phyloP scores from a whole-genome alignment of 176 grass and related monocot genomes.

The Coix lacrymajobi region DNA sequence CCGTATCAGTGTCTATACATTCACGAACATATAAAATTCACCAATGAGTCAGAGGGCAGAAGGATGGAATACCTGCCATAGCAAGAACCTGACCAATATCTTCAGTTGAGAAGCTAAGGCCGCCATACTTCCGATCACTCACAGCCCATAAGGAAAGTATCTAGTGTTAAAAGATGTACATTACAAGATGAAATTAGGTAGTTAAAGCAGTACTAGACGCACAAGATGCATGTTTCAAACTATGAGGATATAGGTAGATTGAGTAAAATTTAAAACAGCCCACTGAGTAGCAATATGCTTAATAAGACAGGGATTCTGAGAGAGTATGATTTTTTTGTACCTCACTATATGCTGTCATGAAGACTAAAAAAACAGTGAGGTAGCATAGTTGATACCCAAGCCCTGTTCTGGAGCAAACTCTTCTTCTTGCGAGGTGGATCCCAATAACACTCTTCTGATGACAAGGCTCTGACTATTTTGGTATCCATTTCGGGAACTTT shows the following conservation, averaged over 20 bases:
- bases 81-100: slow-evolving; percentile 66
- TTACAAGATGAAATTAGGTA: neutral
- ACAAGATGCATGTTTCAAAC: neutral
- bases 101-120: slow-evolving; percentile 59
- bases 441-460: slow-evolving; percentile 8
- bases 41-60: neutral
- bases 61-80: slow-evolving; percentile 46
- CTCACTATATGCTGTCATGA: slow-evolving; percentile 82
- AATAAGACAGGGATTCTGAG: neutral
- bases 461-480: slow-evolving; percentile 14
- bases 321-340: slow-evolving; percentile 1
- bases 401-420: slow-evolving; percentile 62
- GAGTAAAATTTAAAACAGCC: neutral
- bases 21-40: slow-evolving; percentile 1
- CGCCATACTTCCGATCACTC: slow-evolving; percentile 58
- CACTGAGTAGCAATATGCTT: neutral
- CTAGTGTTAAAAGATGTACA: slow-evolving; percentile 22
- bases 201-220: neutral
- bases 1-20: neutral
- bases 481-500: slow-evolving; percentile 12
- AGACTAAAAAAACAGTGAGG: slow-evolving; percentile 63
- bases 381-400: slow-evolving; percentile 66
- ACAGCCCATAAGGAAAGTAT: slow-evolving; percentile 76
- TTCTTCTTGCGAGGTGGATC: slow-evolving; percentile 29
- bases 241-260: neutral